Evolutionary conservation across 208 protist species (phyloP), one percentile per base, ranked within the genome.

Genomic region (Leishmania lainsoni): DNA sequence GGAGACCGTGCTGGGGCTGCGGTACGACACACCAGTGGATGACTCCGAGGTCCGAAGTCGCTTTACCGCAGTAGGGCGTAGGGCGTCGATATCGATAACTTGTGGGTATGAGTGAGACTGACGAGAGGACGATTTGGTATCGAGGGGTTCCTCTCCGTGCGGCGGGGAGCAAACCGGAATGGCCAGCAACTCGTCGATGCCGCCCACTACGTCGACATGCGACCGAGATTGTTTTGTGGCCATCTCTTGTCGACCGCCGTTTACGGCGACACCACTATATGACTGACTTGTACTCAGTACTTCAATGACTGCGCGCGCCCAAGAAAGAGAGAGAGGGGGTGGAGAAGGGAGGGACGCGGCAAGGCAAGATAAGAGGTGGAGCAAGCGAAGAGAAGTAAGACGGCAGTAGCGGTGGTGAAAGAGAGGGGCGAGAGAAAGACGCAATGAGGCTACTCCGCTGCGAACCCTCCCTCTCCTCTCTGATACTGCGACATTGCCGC

Each of bases 161-260:
- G 73, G 22, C 20, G 56, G 51, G n/a, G 52, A 63, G 32, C 16
- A 10, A 45, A 77, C 42, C 26, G 73, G 52, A 61, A 77, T 49
- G 5, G 39, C 56, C 58, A 79, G 39, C 22, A 79, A 29, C 76
- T 79, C 76, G 39, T 72, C 65, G 52, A 79, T n/a, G 17, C 35
- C n/a, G 3, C 56, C 59, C 12, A 52, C n/a, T 52, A 20, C 59
- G 76, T 74, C 76, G 56, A 45, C 59, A 16, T n/a, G n/a, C 26
- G 76, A 71, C 29, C 59, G 76, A 17, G 2, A 29, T 16, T 35
- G 59, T 29, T 66, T 72, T 54, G 56, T 26, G 6, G 39, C 26
- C 58, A 72, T 45, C 12, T 71, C 22, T 39, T 52, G 58, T 42
- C 76, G n/a, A 17, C 26, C 39, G 75, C 35, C 42, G 35, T 6